Evolutionary conservation across 768 basidiomycete genomes (phyloP).

Genomic region (Russula virescens): DNA sequence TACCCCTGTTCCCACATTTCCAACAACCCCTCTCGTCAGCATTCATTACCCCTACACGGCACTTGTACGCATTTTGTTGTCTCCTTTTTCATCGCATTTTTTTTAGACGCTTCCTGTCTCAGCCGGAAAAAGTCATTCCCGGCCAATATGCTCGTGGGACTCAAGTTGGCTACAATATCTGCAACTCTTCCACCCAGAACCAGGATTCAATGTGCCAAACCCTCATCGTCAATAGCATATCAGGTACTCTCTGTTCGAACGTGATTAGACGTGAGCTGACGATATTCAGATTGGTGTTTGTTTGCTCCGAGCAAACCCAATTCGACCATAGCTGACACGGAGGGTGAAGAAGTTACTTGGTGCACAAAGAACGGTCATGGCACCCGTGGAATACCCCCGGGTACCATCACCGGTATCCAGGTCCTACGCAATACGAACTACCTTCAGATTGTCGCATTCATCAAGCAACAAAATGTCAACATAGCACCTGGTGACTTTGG

Average conservation of each 20-base stretch:
- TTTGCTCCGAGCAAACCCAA: conserved; percentile 53
- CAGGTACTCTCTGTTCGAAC: conserved; percentile 31
- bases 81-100: background rate
- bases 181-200: conserved; percentile 60
- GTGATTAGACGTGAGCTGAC: background rate
- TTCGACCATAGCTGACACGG: conserved; percentile 55
- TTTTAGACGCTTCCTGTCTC: background rate
- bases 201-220: conserved; percentile 67
- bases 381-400: conserved; percentile 65
- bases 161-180: conserved; percentile 61
- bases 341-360: conserved; percentile 69
- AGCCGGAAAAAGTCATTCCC: conserved; percentile 51
- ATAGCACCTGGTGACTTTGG: conserved; percentile 51
- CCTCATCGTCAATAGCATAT: conserved; percentile 52
- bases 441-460: conserved; percentile 54
- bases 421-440: conserved; percentile 55
- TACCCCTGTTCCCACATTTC: conserved; percentile 22
- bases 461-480: conserved; percentile 57
- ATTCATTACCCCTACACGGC: conserved; percentile 27
- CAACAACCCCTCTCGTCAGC: conserved; percentile 29
- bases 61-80: conserved; percentile 22
- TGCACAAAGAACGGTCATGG: conserved; percentile 70
- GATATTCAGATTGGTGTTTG: conserved; percentile 55
- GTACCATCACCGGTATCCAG: conserved; percentile 61
- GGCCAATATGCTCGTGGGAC: conserved; percentile 43